A percentile compares a stretch with the other conserved stretches of the same genome.
Conservation (phyloP, 768 basidiomycete genomes). For the Favolaschia claudopus region DNA sequence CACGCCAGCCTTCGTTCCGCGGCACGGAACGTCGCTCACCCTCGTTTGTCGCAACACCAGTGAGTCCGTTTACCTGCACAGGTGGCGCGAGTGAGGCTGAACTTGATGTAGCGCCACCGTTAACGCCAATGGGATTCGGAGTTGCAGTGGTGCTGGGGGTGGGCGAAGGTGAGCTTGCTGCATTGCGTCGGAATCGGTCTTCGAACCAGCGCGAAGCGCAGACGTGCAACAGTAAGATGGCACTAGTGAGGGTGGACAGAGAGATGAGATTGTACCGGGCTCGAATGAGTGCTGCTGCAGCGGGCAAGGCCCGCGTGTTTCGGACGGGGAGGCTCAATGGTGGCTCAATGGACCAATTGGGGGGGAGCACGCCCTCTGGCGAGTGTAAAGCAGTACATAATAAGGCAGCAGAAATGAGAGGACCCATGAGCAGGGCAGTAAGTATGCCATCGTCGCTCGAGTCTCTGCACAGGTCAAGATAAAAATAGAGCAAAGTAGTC, state of each 20-base stretch:
- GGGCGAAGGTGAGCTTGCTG: neutral
- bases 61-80: conserved; percentile 30
- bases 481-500: no score
- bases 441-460: conserved; percentile 86
- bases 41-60: conserved; percentile 46
- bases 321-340: conserved; percentile 58
- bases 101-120: neutral
- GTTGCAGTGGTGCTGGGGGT: neutral
- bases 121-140: neutral
- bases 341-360: conserved; percentile 80
- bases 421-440: conserved; percentile 84
- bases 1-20: conserved; percentile 70
- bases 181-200: conserved; percentile 47
- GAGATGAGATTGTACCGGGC: conserved; percentile 83
- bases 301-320: conserved; percentile 47
- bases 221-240: conserved; percentile 81
- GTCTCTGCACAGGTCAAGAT: conserved; percentile 55
- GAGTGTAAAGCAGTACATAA: conserved; percentile 59
- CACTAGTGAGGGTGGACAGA: conserved; percentile 81
- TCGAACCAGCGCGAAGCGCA: conserved; percentile 82
- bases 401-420: conserved; percentile 77
- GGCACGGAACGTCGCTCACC: conserved; percentile 81
- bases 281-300: conserved; percentile 63
- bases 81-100: neutral
- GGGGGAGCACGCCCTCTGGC: conserved; percentile 50